Conservation (phyloP, 2,329 filamentous ascomycete species). For the Aureobasidium sp. region DNA sequence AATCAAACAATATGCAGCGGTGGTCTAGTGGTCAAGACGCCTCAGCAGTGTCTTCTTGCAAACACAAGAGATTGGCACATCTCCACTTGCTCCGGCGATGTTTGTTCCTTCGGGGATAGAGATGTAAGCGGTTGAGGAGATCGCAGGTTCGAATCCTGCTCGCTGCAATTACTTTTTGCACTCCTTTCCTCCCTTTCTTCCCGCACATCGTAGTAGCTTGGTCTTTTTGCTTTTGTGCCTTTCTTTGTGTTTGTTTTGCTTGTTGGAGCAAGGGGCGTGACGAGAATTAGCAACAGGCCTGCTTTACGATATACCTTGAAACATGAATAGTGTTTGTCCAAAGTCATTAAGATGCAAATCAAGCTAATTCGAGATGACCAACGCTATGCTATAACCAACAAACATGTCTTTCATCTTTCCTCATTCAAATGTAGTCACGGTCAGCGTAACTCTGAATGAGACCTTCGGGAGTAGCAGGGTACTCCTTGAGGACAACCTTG, state of each 20-base stretch:
- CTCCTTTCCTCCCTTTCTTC: too few relatives aligned
- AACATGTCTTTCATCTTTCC: too few relatives aligned
- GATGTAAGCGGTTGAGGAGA: neutral
- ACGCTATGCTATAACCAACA: neutral
- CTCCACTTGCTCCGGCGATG: neutral
- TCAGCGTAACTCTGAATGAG: constrained; percentile 65
- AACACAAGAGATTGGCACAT: neutral
- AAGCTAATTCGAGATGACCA: too few relatives aligned
- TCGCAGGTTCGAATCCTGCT: neutral
- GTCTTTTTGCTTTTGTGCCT: too few relatives aligned
- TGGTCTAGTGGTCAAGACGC: neutral
- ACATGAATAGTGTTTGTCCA: too few relatives aligned
- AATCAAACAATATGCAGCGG: neutral
- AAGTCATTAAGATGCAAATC: too few relatives aligned
- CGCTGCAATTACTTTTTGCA: neutral
- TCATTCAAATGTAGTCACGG: constrained; percentile 27
- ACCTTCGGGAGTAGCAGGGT: constrained; percentile 69
- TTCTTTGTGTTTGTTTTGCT: too few relatives aligned
- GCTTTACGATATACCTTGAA: too few relatives aligned
- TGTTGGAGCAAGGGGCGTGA: too few relatives aligned
- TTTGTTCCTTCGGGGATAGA: neutral
- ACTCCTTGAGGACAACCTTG: constrained; percentile 71
- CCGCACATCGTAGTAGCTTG: too few relatives aligned
- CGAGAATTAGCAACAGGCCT: too few relatives aligned
- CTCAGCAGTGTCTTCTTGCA: neutral